phyloP scores from a whole-genome alignment of 352 stramenopile species.

The Peronospora belbahrii region DNA sequence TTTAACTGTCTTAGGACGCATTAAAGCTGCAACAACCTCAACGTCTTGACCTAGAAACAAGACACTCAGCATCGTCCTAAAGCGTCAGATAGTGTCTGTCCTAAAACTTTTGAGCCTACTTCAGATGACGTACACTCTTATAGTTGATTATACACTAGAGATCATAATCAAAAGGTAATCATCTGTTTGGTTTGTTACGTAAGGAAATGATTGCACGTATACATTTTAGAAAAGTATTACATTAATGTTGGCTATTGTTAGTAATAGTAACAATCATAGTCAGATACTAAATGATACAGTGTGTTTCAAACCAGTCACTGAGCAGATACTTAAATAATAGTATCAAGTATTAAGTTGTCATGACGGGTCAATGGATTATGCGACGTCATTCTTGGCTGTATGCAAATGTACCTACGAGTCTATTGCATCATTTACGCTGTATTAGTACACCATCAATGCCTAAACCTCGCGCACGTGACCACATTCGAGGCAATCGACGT shows the following conservation, averaged over 20 bases:
- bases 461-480: constrained; percentile 44
- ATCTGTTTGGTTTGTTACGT: background rate
- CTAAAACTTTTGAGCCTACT: constrained; percentile 11
- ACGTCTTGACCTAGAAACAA: constrained; percentile 4
- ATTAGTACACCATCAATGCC: constrained; percentile 30
- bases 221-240: too few species aligned
- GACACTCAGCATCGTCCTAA: constrained; percentile 15
- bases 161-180: background rate
- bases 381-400: constrained; percentile 22
- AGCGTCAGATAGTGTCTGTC: constrained; percentile 8
- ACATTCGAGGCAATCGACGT: constrained; percentile 36
- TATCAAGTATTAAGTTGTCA: constrained; percentile 4
- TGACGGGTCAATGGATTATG: constrained; percentile 41
- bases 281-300: constrained; percentile 1
- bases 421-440: constrained; percentile 15
- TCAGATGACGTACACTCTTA: constrained; percentile 1
- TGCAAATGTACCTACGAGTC: background rate
- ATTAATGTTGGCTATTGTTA: too few species aligned
- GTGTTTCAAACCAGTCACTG: constrained; percentile 18
- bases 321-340: constrained; percentile 26
- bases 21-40: background rate
- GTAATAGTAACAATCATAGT: too few species aligned
- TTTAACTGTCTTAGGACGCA: constrained; percentile 2
- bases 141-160: constrained; percentile 5
- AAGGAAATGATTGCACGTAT: constrained; percentile 1